Conservation (phyloP, 2,329 filamentous ascomycete species). For the Raffaelea albimanens region DNA sequence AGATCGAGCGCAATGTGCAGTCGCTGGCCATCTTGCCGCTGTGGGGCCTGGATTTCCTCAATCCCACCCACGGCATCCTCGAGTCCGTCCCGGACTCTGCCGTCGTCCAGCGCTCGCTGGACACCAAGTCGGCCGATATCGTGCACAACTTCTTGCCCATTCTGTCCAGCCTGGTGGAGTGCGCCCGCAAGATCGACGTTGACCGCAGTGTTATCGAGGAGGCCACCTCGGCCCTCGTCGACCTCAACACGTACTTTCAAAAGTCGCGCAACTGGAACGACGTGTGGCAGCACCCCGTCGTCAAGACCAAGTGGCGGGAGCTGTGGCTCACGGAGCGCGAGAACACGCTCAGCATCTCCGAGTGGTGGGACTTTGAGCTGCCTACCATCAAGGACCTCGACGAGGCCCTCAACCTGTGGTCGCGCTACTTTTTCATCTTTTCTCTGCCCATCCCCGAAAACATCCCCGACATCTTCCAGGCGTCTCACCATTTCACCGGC, state of each 20-base stretch:
- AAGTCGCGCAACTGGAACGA: slow-evolving; percentile 29
- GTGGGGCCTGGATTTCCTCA: slow-evolving; percentile 44
- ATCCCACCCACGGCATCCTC: slow-evolving; percentile 43
- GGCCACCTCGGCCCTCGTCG: slow-evolving; percentile 34
- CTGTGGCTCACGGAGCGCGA: slow-evolving; percentile 33
- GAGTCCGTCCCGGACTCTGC: slow-evolving; percentile 41
- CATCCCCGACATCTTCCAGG: slow-evolving; percentile 45
- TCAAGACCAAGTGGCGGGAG: slow-evolving; percentile 33
- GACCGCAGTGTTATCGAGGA: slow-evolving; percentile 30
- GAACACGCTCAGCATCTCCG: slow-evolving; percentile 15
- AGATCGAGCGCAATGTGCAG: slow-evolving; percentile 44
- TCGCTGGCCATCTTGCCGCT: slow-evolving; percentile 43
- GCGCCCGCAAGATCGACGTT: slow-evolving; percentile 31
- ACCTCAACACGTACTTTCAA: slow-evolving; percentile 39
- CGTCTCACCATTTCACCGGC: slow-evolving; percentile 46
- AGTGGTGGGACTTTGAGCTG: slow-evolving; percentile 22
- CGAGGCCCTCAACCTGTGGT: slow-evolving; percentile 21
- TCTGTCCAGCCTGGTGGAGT: slow-evolving; percentile 31
- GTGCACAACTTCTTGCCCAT: slow-evolving; percentile 35
- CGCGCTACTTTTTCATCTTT: slow-evolving; percentile 43
- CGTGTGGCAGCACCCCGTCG: slow-evolving; percentile 34
- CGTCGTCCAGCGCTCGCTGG: slow-evolving; percentile 29
- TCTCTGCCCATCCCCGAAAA: slow-evolving; percentile 46
- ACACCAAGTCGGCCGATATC: slow-evolving; percentile 28
- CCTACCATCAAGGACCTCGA: slow-evolving; percentile 22